Base-by-base conservation (phyloP, 805 yeast genomes). In the Yamadazyma scolyti region DNA sequence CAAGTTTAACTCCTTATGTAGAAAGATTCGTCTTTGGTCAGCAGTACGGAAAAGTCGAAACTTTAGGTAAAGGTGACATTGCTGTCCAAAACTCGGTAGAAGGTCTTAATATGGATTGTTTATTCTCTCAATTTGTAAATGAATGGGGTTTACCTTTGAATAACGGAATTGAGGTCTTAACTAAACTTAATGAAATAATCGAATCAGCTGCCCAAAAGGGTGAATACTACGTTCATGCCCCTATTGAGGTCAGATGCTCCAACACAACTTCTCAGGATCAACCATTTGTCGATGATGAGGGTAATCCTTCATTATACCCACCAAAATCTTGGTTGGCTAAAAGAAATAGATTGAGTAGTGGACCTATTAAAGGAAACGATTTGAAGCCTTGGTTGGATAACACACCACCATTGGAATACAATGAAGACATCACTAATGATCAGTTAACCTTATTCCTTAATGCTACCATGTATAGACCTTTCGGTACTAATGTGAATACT, bases 381-480 rank as follows among this genome's bases (percentile, higher is more conserved):
- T 57, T 84, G 36, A 77, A 93, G 39, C 96, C 97, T 11, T 75
- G 68, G 42, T 60, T 90, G 44, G 97, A 90, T 48, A 75, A 75
- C 43, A 79, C 96, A 1, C 95, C 96, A 7, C 58, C 62, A 34
- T 61, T 81, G 36, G 70, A 72, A 19, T 77, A 78, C 53, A 42
- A 37, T 11, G 74, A 68, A 11, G 75, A 77, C 20, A 65, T 77
- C 25, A 70, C 82, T 21, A 84, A 85, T 52, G 76, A 79, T 28
- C 94, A 86, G 56, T 68, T 90, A 46, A 84, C 96, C 0, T 54
- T 90, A 37, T 88, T 83, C 61, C 72, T 90, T 48, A 93, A 90
- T 53, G 96, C 96, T 6, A 90, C 97, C 1, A 84, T 90, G 78
- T 90, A 89, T 58, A 73, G 97, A 57, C 98, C 98, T n/a, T 90